Evolutionary conservation across 495 filamentous ascomycete species (phyloP).

Genomic region (Schizothecium vesticola): DNA sequence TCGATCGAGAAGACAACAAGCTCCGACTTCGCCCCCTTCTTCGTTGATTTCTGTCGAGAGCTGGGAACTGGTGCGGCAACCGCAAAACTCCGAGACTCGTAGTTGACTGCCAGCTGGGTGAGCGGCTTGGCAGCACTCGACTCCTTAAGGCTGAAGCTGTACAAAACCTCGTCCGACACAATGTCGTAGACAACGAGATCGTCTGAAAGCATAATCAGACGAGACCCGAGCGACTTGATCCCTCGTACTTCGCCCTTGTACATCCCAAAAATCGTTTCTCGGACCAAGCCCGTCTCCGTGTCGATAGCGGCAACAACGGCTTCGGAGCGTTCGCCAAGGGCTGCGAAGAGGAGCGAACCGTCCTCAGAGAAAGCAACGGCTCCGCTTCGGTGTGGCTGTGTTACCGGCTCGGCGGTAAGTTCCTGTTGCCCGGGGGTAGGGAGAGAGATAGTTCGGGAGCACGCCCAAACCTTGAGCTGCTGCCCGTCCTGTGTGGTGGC

Average conservation of each 20-base stretch:
- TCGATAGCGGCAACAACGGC: conserved; percentile 54
- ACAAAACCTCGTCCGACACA: conserved; percentile 53
- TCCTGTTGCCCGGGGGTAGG: conserved; percentile 37
- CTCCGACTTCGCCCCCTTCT: conserved; percentile 35
- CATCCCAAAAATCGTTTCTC: conserved; percentile 50
- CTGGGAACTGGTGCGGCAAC: conserved; percentile 43
- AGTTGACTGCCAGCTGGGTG: conserved; percentile 58
- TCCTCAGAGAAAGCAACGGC: conserved; percentile 74
- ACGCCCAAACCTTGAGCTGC: conserved; percentile 65
- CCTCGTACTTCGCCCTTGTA: conserved; percentile 48
- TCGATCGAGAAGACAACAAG: conserved; percentile 54
- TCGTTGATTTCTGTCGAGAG: conserved; percentile 19
- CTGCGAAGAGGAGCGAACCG: conserved; percentile 74
- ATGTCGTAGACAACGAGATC: conserved; percentile 63
- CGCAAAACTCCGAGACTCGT: conserved; percentile 51
- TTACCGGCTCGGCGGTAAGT: conserved; percentile 19
- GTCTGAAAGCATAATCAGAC: conserved; percentile 57
- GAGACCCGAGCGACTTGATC: conserved; percentile 54
- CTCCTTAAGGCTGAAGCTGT: conserved; percentile 39
- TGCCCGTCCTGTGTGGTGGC: conserved; percentile 49
- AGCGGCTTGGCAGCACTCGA: conserved; percentile 33
- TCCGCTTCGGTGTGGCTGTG: conserved; percentile 32
- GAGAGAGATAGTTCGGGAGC: conserved; percentile 55
- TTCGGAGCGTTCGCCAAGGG: conserved; percentile 36
- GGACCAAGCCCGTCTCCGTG: conserved; percentile 50